Base-by-base conservation (phyloP, 176 grass and related monocot genomes). In the Oryza coarctata region DNA sequence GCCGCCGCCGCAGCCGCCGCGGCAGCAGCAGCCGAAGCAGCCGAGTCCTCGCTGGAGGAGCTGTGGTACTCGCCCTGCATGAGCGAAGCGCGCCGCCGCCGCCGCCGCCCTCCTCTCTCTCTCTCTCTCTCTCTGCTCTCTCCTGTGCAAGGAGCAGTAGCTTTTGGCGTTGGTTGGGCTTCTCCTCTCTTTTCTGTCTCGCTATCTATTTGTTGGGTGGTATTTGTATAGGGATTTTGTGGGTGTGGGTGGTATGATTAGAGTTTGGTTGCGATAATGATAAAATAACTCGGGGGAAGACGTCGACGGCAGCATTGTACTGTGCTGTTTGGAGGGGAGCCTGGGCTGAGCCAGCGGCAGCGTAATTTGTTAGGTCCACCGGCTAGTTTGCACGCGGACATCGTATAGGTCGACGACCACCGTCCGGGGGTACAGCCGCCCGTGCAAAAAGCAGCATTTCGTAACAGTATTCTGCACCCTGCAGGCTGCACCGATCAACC, bases 31-130 rank as follows among this genome's bases (percentile, higher is more conserved):
- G 73, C 35, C 6, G 72, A 49, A 15, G 45, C 82, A n/a, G 76
- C 85, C 30, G 82, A 82, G 35, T 85, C 83, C 83, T 92, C 86
- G 82, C 82, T 92, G 28, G 89, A 84, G 55, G 89, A 89, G 68
- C 87, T 86, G 87, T 86, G 45, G 45, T 55, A 91, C 72, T 86
- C 78, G 79, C 87, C 87, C 84, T 92, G 82, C 86, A 85, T 89
- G 79, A 78, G 63, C 71, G 45, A 57, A 80, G 47, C 38, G 25
- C 63, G 66, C 28, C 33, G 80, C 80, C 38, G 76, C 86, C 20
- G 18, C 80, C 1, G 18, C 57, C 15, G 12, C 52, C 11, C 28
- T 39, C 22, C 6, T 39, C 47, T 66, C 74, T 58, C 26, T 65
- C 6, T 39, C 47, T 66, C 74, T 58, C 26, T 65, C 25, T 43